These are phyloP conservation scores for Cochlearia excelsa DNA, from an alignment of 345 rosid genomes.

Conservation along the genomic window DNA sequence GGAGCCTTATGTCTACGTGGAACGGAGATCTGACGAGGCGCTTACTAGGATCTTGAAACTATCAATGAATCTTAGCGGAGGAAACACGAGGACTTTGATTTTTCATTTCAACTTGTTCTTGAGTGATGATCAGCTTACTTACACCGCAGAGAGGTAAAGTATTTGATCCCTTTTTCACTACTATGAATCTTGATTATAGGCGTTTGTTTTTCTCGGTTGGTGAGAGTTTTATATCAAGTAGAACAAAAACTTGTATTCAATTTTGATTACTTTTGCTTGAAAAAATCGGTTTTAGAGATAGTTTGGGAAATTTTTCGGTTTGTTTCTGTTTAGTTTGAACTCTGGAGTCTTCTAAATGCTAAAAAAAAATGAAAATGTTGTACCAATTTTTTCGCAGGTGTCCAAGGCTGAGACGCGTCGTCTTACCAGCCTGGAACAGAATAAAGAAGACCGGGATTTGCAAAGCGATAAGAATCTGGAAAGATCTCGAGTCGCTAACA, in stretches of 20 bases:
- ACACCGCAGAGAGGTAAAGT: constrained; percentile 61
- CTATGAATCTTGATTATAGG: too few relatives aligned
- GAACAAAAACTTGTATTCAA: too few relatives aligned
- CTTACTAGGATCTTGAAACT: constrained; percentile 53
- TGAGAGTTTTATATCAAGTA: too few relatives aligned
- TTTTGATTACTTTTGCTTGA: too few relatives aligned
- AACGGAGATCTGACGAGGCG: constrained; percentile 39
- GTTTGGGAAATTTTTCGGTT: too few relatives aligned
- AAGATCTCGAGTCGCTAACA: constrained; percentile 64
- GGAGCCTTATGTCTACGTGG: constrained; percentile 57
- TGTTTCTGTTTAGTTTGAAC: too few relatives aligned
- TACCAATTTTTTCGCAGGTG: constrained; percentile 38
- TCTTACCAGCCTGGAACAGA: constrained; percentile 73
- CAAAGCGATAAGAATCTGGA: constrained; percentile 51
- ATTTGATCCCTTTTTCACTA: background rate
- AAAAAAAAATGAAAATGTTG: too few relatives aligned
- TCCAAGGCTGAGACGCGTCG: constrained; percentile 55
- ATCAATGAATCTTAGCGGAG: constrained; percentile 59
- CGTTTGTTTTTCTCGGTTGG: too few relatives aligned
- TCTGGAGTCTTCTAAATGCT: too few relatives aligned
- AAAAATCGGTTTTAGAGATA: too few relatives aligned
- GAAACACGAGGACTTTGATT: constrained; percentile 50
- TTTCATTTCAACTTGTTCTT: constrained; percentile 54
- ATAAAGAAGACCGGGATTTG: constrained; percentile 45
- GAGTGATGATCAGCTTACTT: constrained; percentile 55